These are phyloP conservation scores for Gremmenia infestans DNA, from an alignment of 2,329 filamentous ascomycete species.

Conservation along the genomic window DNA sequence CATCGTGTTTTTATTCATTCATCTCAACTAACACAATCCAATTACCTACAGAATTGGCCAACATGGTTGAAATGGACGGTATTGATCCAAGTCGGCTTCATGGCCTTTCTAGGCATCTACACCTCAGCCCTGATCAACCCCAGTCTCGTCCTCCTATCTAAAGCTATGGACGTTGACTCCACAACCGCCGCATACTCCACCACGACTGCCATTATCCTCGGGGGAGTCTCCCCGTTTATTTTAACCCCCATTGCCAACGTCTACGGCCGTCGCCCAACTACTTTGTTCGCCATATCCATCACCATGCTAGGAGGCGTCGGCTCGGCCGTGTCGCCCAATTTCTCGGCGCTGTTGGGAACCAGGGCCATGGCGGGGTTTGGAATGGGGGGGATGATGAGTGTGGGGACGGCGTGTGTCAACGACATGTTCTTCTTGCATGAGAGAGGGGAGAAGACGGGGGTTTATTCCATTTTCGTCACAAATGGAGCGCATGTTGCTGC, in stretches of 20 bases:
- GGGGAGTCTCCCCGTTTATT: constrained; percentile 29
- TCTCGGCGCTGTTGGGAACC: constrained; percentile 23
- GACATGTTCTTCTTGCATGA: constrained; percentile 31
- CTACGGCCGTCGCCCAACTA: constrained; percentile 29
- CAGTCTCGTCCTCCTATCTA: constrained; percentile 25
- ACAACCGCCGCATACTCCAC: constrained; percentile 27
- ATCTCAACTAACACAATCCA: not conserved
- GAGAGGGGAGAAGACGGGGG: constrained; percentile 27
- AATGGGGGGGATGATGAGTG: constrained; percentile 29
- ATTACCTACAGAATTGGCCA: constrained; percentile 26
- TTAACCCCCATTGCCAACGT: constrained; percentile 25
- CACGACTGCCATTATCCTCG: constrained; percentile 26
- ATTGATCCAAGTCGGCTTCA: constrained; percentile 28
- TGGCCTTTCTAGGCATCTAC: constrained; percentile 30
- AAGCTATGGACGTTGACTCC: constrained; percentile 20
- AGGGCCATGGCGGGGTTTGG: constrained; percentile 26
- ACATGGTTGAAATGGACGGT: constrained; percentile 31
- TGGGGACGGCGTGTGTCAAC: constrained; percentile 28
- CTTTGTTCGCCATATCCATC: constrained; percentile 23
- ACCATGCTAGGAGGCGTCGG: constrained; percentile 27
- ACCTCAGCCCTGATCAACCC: constrained; percentile 29
- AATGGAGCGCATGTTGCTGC: constrained; percentile 30
- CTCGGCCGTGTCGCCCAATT: constrained; percentile 20
- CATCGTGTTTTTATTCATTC: not conserved
- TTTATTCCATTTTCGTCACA: constrained; percentile 28